phyloP scores from a whole-genome alignment of 2,329 filamentous ascomycete species.

The Drechslera avenae region DNA sequence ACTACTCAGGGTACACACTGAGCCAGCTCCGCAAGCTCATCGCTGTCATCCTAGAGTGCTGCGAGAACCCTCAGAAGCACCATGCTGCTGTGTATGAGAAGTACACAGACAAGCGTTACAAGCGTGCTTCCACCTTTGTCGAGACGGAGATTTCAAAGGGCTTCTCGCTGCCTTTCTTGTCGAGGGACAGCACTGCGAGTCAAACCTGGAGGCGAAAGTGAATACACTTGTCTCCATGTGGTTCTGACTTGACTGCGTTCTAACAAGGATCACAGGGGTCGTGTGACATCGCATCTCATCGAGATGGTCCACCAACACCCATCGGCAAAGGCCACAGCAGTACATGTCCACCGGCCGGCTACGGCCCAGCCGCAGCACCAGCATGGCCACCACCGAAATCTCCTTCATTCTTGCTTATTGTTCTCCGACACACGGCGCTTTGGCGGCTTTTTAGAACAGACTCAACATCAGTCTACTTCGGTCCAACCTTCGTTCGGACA shows the following conservation, averaged over 20 bases:
- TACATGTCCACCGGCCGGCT: constrained; percentile 13
- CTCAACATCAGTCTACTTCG: constrained; percentile 22
- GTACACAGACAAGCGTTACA: constrained; percentile 86
- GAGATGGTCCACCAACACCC: constrained; percentile 20
- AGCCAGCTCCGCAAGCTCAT: constrained; percentile 79
- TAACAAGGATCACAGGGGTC: constrained; percentile 34
- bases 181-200: constrained; percentile 43
- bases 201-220: constrained; percentile 49
- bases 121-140: constrained; percentile 80
- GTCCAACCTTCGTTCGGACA: constrained; percentile 30
- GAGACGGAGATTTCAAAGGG: constrained; percentile 71
- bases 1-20: constrained; percentile 94
- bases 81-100: constrained; percentile 90
- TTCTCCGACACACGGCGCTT: constrained; percentile 41
- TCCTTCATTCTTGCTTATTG: constrained; percentile 49
- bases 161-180: constrained; percentile 56
- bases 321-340: constrained; percentile 14
- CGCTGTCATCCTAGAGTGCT: constrained; percentile 82
- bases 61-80: constrained; percentile 77
- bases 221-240: constrained; percentile 31
- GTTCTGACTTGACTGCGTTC: constrained; percentile 28
- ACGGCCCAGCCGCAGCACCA: constrained; percentile 21
- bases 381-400: constrained; percentile 34
- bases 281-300: constrained; percentile 24
- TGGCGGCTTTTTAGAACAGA: constrained; percentile 34